Conservation (phyloP, 2,329 filamentous ascomycete species). For the Claviceps purpurea region DNA sequence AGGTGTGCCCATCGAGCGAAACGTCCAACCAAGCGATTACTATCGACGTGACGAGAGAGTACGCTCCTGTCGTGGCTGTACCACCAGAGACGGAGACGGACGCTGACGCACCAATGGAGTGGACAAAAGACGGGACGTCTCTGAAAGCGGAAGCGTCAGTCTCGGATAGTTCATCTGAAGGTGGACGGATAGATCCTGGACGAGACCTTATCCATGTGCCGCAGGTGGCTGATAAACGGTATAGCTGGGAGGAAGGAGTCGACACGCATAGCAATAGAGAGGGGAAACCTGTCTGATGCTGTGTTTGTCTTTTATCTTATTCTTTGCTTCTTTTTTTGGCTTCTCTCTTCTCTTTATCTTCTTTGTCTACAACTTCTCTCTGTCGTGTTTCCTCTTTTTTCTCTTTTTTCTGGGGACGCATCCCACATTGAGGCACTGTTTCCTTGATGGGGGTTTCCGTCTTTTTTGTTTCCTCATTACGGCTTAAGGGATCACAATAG, state of each 20-base stretch:
- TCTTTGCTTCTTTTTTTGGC: not conserved
- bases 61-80: not conserved
- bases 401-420: not conserved
- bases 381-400: not conserved
- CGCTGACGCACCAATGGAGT: not conserved
- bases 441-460: not conserved
- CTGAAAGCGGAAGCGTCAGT: not conserved
- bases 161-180: not conserved
- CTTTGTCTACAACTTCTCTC: not conserved
- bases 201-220: constrained; percentile 37
- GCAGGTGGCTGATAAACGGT: constrained; percentile 34
- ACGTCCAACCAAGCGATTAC: not conserved
- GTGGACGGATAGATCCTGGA: constrained; percentile 28
- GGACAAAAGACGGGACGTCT: not conserved
- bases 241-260: constrained; percentile 39
- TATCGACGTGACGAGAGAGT: not conserved
- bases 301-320: not conserved
- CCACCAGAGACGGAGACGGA: constrained; percentile 1
- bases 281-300: too few relatives aligned
- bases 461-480: not conserved
- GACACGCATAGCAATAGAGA: not conserved
- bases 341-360: not conserved
- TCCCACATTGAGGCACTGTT: not conserved
- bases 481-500: not conserved
- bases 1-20: not conserved